These are phyloP conservation scores for Neurospora cerealis DNA, from an alignment of 495 filamentous ascomycete genomes.

Conservation along the genomic window DNA sequence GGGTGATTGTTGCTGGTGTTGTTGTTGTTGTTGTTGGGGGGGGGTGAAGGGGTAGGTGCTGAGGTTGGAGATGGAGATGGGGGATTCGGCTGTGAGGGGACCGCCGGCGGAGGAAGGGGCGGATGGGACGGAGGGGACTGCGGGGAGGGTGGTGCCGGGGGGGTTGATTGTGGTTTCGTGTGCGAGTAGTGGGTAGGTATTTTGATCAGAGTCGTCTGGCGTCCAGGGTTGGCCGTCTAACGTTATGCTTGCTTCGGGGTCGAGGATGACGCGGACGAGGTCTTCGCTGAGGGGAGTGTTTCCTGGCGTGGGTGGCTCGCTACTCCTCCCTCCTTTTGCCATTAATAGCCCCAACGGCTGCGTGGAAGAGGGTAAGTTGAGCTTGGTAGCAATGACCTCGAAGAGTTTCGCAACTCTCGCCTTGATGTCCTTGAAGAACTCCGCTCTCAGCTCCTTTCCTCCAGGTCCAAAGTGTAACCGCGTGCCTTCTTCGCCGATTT, in stretches of 20 bases:
- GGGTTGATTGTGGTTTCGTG: slow-evolving; percentile 3
- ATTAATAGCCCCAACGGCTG: slow-evolving; percentile 62
- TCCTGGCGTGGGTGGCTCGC: slow-evolving; percentile 53
- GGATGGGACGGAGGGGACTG: slow-evolving; percentile 1
- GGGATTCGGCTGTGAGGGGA: slow-evolving; percentile 20
- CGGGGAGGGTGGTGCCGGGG: slow-evolving; percentile 13
- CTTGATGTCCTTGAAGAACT: slow-evolving; percentile 62
- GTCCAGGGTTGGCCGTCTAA: slow-evolving; percentile 55
- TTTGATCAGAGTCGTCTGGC: slow-evolving; percentile 10
- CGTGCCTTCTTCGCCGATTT: slow-evolving; percentile 62
- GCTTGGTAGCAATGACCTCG: slow-evolving; percentile 71
- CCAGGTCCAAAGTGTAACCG: slow-evolving; percentile 42
- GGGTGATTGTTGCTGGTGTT: neutral
- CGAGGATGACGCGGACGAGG: slow-evolving; percentile 56
- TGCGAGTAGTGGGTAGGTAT: neutral
- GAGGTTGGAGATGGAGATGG: slow-evolving; percentile 16
- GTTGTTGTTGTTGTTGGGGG: neutral
- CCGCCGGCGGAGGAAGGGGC: slow-evolving; percentile 23
- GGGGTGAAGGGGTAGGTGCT: neutral
- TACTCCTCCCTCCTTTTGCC: slow-evolving; percentile 39
- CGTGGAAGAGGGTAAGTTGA: slow-evolving; percentile 54
- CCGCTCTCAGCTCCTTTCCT: slow-evolving; percentile 28
- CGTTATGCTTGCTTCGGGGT: slow-evolving; percentile 54
- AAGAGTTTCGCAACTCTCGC: slow-evolving; percentile 62
- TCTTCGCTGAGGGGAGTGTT: slow-evolving; percentile 64